phyloP scores from a whole-genome alignment of 495 filamentous ascomycete genomes.

The Staphylotrichum tortipilum region DNA sequence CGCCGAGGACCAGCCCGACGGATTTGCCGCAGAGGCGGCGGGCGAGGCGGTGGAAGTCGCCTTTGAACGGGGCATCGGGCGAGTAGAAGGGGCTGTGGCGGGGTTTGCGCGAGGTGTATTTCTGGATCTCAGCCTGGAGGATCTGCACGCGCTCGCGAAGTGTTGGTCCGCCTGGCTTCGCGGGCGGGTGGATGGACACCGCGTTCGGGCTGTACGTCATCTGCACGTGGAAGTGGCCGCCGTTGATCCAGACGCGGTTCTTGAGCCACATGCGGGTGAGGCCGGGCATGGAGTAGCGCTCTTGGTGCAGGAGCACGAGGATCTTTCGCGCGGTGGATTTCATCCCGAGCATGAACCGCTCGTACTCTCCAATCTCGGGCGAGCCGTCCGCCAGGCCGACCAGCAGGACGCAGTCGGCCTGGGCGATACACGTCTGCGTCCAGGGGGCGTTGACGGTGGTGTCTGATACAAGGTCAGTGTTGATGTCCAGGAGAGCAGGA shows the following conservation, averaged over 20 bases:
- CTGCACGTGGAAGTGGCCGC: slow-evolving; percentile 96
- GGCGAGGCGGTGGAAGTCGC: slow-evolving; percentile 90
- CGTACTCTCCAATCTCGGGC: slow-evolving; percentile 86
- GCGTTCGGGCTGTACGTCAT: slow-evolving; percentile 80
- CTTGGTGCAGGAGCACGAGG: slow-evolving; percentile 83
- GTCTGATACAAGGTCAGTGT: slow-evolving; percentile 40
- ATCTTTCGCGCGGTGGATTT: slow-evolving; percentile 96
- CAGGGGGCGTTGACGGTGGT: slow-evolving; percentile 93
- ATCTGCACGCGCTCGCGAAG: slow-evolving; percentile 91
- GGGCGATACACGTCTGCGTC: slow-evolving; percentile 95
- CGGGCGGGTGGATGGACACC: slow-evolving; percentile 67
- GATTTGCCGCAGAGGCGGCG: slow-evolving; percentile 88
- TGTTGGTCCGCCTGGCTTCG: slow-evolving; percentile 71
- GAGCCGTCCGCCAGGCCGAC: slow-evolving; percentile 88
- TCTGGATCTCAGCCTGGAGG: slow-evolving; percentile 92
- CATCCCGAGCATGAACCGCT: slow-evolving; percentile 89
- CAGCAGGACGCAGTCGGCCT: slow-evolving; percentile 90
- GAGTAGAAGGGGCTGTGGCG: slow-evolving; percentile 84
- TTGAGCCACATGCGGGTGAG: slow-evolving; percentile 82
- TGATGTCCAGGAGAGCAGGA: too few species aligned
- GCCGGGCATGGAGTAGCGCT: slow-evolving; percentile 78
- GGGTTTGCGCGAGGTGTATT: slow-evolving; percentile 83
- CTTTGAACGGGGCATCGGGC: slow-evolving; percentile 84
- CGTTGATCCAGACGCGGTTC: slow-evolving; percentile 95
- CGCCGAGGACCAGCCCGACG: slow-evolving; percentile 87